Percentiles rank a stretch among this genome's conserved stretches.
These are phyloP conservation scores for Myochromella boudieri DNA, from an alignment of 768 basidiomycete genomes.

Conservation along the genomic window DNA sequence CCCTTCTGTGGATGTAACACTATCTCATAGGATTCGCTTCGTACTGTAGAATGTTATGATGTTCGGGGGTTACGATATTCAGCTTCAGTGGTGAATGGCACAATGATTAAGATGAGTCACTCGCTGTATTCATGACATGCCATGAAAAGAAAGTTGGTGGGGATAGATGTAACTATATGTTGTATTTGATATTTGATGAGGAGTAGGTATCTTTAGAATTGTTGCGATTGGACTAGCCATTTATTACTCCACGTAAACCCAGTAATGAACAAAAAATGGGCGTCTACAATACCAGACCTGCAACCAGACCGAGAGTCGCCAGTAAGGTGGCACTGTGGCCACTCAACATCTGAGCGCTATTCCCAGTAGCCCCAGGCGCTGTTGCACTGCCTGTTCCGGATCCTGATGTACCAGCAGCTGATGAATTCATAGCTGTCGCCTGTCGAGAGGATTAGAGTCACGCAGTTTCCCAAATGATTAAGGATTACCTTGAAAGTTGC, in stretches of 20 bases:
- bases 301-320: constrained; percentile 18
- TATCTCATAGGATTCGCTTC: no score
- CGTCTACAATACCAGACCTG: constrained; percentile 19
- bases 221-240: constrained; percentile 10
- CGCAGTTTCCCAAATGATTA: constrained; percentile 33
- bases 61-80: no score
- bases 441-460: constrained; percentile 10
- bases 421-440: constrained; percentile 25
- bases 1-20: no score
- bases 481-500: constrained; percentile 17
- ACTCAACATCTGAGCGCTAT: constrained; percentile 11
- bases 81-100: no score
- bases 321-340: constrained; percentile 17
- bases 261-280: constrained; percentile 1
- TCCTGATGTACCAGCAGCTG: constrained; percentile 4
- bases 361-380: constrained; percentile 8
- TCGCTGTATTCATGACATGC: no score
- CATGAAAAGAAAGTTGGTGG: no score
- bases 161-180: no score
- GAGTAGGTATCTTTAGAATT: not conserved
- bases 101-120: no score
- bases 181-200: no score
- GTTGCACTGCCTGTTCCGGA: constrained; percentile 10
- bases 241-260: constrained; percentile 3
- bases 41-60: no score